Base-by-base conservation (phyloP, 352 stramenopile genomes). In the Pythium pyrilobum region DNA sequence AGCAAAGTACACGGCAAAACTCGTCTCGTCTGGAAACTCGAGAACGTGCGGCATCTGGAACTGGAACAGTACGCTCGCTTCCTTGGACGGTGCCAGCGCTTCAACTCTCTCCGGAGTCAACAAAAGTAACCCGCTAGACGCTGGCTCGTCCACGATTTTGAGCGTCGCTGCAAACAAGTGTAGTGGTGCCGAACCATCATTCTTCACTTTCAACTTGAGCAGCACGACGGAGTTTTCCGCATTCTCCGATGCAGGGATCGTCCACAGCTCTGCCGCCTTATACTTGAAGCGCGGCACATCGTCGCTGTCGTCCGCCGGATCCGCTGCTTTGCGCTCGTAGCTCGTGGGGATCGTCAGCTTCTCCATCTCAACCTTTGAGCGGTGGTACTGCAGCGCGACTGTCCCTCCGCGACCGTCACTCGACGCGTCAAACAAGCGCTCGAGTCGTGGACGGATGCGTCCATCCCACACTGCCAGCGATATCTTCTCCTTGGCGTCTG, bases 1-100 rank as follows among this genome's bases (percentile, higher is more conserved):
- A 4, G 72, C 82, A 48, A 89, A 74, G 52, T 87, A 89, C 33
- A 89, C 31, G 6, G 46, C 38, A 40, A 81, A 86, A 6, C 49
- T n/a, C 52, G 54, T 33, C 74, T 63, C 34, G 25, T 59, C 41
- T 31, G 23, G 8, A 12, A 58, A 24, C 51, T 62, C 13, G 34
- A 52, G 18, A 20, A 13, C n/a, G 34, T 61, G 28, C 69, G 49
- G 4, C 39, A 42, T 10, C 40, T 59, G 5, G 52, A 67, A 13
- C 16, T 40, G 44, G 28, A 67, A 54, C n/a, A 32, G 5, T 1
- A 67, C 29, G 0, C 37, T 43, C 2, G 2, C 16, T 16, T 65
- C 57, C 4, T 27, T n/a, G 18, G 44, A 52, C 10, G 57, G 43
- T 21, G 25, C 29, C 0, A 65, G 13, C 0, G 38, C 18, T 2